Evolutionary conservation across 2,329 filamentous ascomycete genomes (phyloP).

Genomic region (Penicillium vulpinum): DNA sequence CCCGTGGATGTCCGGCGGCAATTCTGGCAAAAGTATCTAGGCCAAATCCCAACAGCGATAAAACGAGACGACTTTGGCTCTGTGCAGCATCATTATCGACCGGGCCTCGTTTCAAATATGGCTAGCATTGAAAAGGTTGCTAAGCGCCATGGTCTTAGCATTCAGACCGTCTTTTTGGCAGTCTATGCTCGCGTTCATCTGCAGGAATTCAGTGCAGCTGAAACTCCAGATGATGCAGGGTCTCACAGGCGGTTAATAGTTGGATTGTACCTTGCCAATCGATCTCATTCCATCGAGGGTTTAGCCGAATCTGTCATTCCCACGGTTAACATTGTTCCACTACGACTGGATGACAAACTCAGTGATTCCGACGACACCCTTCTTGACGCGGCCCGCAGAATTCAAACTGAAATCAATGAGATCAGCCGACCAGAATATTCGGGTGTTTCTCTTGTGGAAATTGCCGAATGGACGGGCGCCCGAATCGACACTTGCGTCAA

Average conservation of each 20-base stretch:
- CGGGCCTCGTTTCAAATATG: conserved; percentile 48
- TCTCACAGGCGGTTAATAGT: conserved; percentile 55
- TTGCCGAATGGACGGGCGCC: conserved; percentile 72
- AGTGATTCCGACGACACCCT: conserved; percentile 36
- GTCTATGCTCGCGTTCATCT: conserved; percentile 60
- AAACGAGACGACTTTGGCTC: conserved; percentile 12
- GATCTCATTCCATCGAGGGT: conserved; percentile 55
- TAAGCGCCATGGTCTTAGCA: conserved; percentile 58
- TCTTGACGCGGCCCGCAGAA: conserved; percentile 54
- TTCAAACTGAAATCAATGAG: conserved; percentile 67
- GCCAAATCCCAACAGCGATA: conserved; percentile 5
- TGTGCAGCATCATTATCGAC: conserved; percentile 47
- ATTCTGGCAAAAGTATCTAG: conserved; percentile 50
- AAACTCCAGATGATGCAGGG: conserved; percentile 4
- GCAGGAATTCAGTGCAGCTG: conserved; percentile 16
- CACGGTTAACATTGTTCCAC: conserved; percentile 75
- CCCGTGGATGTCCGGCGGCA: conserved; percentile 33
- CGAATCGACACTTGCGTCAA: conserved; percentile 75
- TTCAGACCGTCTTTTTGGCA: conserved; percentile 76
- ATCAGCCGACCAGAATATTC: conserved; percentile 61
- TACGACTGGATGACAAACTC: conserved; percentile 54
- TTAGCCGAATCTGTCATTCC: conserved; percentile 60
- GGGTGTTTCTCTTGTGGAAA: conserved; percentile 66
- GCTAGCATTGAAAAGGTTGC: conserved; percentile 45
- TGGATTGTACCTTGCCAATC: conserved; percentile 82